These are phyloP conservation scores for Solanum clarkiae DNA, from an alignment of 257 asterid species.

Conservation along the genomic window DNA sequence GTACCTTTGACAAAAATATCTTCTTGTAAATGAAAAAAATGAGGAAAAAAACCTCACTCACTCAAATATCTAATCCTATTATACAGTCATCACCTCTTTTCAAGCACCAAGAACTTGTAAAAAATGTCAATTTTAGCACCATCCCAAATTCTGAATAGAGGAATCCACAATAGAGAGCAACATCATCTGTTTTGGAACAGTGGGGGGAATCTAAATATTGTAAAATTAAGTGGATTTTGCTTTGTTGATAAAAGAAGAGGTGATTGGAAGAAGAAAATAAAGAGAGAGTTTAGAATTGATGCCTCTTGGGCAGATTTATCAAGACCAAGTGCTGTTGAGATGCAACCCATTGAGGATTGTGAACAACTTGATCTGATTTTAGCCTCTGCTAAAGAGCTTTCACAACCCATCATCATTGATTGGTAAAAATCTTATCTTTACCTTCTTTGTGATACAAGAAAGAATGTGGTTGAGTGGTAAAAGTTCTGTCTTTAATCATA, in stretches of 20 bases:
- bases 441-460: background rate
- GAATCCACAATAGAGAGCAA: conserved; percentile 25
- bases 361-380: conserved; percentile 64
- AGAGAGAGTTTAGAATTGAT: conserved; percentile 22
- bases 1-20: background rate
- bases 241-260: conserved; percentile 18
- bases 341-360: conserved; percentile 40
- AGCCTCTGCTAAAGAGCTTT: conserved; percentile 35
- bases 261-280: conserved; percentile 12
- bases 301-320: conserved; percentile 44
- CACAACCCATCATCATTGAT: conserved; percentile 65
- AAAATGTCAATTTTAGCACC: conserved; percentile 55
- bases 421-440: conserved; percentile 24
- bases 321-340: conserved; percentile 26
- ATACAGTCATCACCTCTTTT: background rate
- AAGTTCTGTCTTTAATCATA: background rate
- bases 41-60: background rate
- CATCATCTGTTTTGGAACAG: conserved; percentile 16
- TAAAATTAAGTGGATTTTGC: conserved; percentile 33
- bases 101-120: background rate
- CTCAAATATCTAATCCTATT: conserved; percentile 9
- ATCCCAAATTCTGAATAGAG: conserved; percentile 47
- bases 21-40: background rate
- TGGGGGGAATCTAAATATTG: conserved; percentile 7
- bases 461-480: background rate